A percentile compares a stretch with the other conserved stretches of the same genome.
These are phyloP conservation scores for Citrullus mucosospermus DNA, from an alignment of 306 rosid genomes.

Conservation along the genomic window DNA sequence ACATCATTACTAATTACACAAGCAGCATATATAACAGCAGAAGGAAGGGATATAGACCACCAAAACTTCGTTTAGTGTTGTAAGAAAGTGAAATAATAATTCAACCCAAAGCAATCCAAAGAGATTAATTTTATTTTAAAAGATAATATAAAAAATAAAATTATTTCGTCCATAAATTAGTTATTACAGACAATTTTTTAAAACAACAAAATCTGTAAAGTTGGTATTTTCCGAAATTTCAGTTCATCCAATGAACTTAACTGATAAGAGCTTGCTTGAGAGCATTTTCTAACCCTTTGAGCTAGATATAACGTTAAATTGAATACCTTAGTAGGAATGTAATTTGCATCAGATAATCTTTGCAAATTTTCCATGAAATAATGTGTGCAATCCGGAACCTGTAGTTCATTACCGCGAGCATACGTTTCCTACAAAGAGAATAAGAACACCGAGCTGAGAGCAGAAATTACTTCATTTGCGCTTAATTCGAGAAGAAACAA, in stretches of 20 bases:
- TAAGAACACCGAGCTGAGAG: not conserved
- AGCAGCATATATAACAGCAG: not conserved
- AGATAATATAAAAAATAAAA: not conserved
- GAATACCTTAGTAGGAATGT: conserved; percentile 86
- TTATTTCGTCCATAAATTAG: not conserved
- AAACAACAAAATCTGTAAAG: not conserved
- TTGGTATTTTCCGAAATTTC: not conserved
- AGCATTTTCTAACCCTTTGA: not conserved
- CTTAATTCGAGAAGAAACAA: not conserved
- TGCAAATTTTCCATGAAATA: conserved; percentile 91
- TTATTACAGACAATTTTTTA: not conserved
- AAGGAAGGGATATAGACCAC: not conserved
- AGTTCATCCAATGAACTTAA: not conserved
- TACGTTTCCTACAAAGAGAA: conserved; percentile 64
- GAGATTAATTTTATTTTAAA: not conserved
- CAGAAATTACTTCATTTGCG: not conserved
- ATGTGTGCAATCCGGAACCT: conserved; percentile 89
- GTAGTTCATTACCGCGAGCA: conserved; percentile 84
- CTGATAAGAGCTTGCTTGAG: not conserved
- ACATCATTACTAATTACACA: not conserved
- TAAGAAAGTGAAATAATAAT: not conserved
- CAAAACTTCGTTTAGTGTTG: not conserved
- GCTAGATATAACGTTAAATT: not conserved
- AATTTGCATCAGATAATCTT: conserved; percentile 64
- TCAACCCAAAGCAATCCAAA: not conserved